Percentiles rank a stretch among this genome's conserved stretches.
These are phyloP conservation scores for Septoria linicola DNA, from an alignment of 2,329 filamentous ascomycete genomes.

Conservation along the genomic window DNA sequence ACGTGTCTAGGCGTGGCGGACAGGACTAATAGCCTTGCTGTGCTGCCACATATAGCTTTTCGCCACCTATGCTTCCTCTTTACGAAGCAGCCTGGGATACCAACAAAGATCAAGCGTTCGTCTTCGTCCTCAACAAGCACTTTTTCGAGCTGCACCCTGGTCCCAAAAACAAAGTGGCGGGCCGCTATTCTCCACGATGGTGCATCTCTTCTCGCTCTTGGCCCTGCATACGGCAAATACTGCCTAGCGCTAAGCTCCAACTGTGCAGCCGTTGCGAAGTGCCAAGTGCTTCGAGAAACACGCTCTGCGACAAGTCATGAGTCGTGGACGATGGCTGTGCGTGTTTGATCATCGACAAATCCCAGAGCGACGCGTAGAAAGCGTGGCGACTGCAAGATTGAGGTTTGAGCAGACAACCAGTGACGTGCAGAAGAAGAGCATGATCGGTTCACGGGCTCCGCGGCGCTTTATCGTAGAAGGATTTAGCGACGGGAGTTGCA, in stretches of 20 bases:
- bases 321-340: conserved; percentile 12
- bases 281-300: conserved; percentile 12
- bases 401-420: background rate
- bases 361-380: conserved; percentile 3
- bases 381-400: conserved; percentile 9
- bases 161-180: conserved; percentile 5
- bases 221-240: background rate
- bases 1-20: too few species aligned
- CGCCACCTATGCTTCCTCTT: background rate
- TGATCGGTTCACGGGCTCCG: background rate
- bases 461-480: conserved; percentile 8
- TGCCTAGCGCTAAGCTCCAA: too few species aligned
- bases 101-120: background rate
- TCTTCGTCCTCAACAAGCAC: conserved; percentile 2
- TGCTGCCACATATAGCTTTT: too few species aligned
- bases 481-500: conserved; percentile 1
- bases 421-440: background rate
- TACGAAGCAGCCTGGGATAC: background rate
- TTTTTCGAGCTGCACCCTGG: background rate
- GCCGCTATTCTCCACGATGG: conserved; percentile 6
- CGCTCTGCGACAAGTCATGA: conserved; percentile 17
- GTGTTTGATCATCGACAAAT: conserved; percentile 1
- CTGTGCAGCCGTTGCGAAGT: background rate
- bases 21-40: too few species aligned
- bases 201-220: background rate